A percentile compares a stretch with the other conserved stretches of the same genome.
Conservation (phyloP, 1,139 yeast genomes). For the Pichia sp. region DNA sequence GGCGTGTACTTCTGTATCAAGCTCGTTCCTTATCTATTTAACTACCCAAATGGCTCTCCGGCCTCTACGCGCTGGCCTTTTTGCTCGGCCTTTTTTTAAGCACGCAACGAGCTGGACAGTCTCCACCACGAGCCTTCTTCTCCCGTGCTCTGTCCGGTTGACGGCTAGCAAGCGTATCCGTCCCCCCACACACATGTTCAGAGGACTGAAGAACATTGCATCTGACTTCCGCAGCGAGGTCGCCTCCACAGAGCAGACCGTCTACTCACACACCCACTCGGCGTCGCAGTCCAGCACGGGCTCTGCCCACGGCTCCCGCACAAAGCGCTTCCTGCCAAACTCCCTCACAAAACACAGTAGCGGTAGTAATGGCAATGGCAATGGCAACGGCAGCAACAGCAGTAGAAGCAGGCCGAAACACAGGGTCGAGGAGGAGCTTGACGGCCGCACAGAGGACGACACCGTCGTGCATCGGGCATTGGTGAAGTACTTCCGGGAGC, state of each 20-base stretch:
- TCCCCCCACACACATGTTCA: constrained; percentile 16
- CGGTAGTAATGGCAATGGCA: neutral
- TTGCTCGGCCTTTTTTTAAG: neutral
- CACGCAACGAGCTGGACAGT: too few species aligned
- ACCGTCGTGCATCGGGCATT: constrained; percentile 33
- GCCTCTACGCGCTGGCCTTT: neutral
- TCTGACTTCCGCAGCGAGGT: constrained; percentile 10
- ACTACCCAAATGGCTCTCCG: too few species aligned
- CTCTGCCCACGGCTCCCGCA: constrained; percentile 1
- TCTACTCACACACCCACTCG: neutral
- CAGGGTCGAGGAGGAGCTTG: constrained; percentile 24
- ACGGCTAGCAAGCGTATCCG: too few species aligned
- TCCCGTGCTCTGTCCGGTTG: too few species aligned
- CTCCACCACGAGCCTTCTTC: neutral
- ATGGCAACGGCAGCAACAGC: neutral
- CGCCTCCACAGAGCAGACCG: neutral
- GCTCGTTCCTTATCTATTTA: too few species aligned
- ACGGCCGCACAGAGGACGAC: constrained; percentile 29
- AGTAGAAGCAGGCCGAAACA: neutral
- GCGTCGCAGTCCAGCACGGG: constrained; percentile 3
- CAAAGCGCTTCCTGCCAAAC: constrained; percentile 2
- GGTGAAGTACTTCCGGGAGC: constrained; percentile 26
- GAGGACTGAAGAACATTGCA: constrained; percentile 12
- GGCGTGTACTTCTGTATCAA: too few species aligned
- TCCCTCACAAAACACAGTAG: neutral